Percentiles rank a stretch among this genome's conserved stretches.
These are phyloP conservation scores for Dalbergia oliveri DNA, from an alignment of 306 rosid species.

Conservation along the genomic window DNA sequence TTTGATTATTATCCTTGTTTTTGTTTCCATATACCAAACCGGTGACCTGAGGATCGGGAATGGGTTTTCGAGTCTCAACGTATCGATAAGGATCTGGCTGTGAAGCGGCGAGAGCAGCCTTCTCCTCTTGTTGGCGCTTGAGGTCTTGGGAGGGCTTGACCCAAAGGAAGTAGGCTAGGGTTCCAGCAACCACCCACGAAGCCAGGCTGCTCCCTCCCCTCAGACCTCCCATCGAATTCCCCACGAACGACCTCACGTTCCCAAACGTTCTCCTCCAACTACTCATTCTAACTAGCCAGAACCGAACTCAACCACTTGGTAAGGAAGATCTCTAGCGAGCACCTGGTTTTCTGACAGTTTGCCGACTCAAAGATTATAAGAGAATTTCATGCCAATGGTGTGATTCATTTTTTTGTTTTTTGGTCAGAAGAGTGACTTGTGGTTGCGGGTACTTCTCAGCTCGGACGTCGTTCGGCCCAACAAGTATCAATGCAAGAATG, in stretches of 20 bases:
- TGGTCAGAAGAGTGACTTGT: background rate
- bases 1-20: slow-evolving; percentile 45
- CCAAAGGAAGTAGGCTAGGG: slow-evolving; percentile 95
- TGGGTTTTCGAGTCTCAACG: slow-evolving; percentile 80
- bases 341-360: background rate
- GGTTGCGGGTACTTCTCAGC: background rate
- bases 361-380: background rate
- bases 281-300: slow-evolving; percentile 45
- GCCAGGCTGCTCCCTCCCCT: slow-evolving; percentile 86
- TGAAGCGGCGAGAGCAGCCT: slow-evolving; percentile 71
- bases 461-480: background rate
- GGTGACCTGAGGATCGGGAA: slow-evolving; percentile 89
- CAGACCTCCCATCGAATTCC: slow-evolving; percentile 86
- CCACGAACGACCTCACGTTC: slow-evolving; percentile 72
- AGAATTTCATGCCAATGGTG: too few relatives aligned
- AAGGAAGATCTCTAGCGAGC: too few relatives aligned
- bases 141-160: slow-evolving; percentile 92
- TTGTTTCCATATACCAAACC: slow-evolving; percentile 87
- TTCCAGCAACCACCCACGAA: slow-evolving; percentile 94
- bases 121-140: slow-evolving; percentile 79
- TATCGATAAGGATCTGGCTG: slow-evolving; percentile 68
- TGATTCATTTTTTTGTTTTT: too few relatives aligned
- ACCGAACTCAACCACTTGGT: too few relatives aligned
- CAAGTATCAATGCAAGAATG: too few relatives aligned
- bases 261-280: slow-evolving; percentile 84